Evolutionary conservation across 2,329 filamentous ascomycete species (phyloP).

Genomic region (Ambrosiella cleistominuta): DNA sequence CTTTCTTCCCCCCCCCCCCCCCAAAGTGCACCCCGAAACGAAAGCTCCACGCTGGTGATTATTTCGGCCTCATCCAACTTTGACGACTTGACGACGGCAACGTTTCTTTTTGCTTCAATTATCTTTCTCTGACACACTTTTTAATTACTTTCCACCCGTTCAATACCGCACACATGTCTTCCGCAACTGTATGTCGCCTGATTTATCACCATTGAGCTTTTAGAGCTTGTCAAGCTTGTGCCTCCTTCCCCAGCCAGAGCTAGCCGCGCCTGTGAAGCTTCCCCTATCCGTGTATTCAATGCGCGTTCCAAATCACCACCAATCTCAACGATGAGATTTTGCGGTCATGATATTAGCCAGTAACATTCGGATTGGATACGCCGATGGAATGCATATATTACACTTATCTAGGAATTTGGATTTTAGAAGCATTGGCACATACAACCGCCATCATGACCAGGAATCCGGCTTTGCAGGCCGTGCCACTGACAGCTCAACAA

Average conservation of each 20-base stretch:
- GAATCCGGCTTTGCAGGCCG: no score
- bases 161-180: conserved; percentile 19
- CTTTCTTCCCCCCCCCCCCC: conserved; percentile 3
- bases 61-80: conserved; percentile 10
- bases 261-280: background rate
- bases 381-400: no score
- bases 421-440: no score
- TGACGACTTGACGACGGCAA: conserved; percentile 10
- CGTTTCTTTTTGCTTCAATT: conserved; percentile 8
- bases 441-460: no score
- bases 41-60: conserved; percentile 13
- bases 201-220: background rate
- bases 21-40: background rate
- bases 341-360: no score
- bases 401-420: no score
- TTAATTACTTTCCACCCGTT: conserved; percentile 13
- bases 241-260: background rate
- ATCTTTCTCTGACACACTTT: conserved; percentile 3
- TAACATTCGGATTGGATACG: no score
- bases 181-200: conserved; percentile 19
- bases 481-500: no score
- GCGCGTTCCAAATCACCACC: background rate
- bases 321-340: background rate
- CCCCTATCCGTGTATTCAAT: background rate
- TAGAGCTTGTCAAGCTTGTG: conserved; percentile 5